phyloP scores from a whole-genome alignment of 1,284 basidiomycete species.

The Rhodotorula sp. region DNA sequence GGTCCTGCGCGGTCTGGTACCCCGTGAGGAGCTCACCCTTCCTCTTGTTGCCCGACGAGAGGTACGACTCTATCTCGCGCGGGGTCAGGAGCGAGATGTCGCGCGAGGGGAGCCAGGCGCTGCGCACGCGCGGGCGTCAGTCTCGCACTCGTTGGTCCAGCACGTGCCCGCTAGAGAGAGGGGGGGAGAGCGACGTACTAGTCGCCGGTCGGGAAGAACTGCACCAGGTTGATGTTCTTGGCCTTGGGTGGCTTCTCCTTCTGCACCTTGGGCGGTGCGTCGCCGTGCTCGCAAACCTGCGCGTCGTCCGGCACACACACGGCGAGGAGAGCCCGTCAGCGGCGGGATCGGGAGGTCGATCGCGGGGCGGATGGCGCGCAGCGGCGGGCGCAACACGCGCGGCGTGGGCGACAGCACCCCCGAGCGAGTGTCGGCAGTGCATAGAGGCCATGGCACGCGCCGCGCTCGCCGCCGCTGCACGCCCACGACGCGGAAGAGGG shows the following conservation, averaged over 20 bases:
- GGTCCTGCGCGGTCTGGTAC: conserved; percentile 81
- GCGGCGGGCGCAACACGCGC: neutral
- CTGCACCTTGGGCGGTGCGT: conserved; percentile 62
- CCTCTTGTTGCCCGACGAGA: conserved; percentile 64
- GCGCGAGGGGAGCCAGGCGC: conserved; percentile 80
- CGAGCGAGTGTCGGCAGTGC: too few species aligned
- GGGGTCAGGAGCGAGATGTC: conserved; percentile 77
- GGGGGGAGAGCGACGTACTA: conserved; percentile 64
- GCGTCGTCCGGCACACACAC: neutral
- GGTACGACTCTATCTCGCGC: conserved; percentile 81
- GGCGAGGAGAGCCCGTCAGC: neutral
- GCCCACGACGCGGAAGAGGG: neutral
- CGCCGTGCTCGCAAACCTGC: conserved; percentile 74
- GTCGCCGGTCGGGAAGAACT: conserved; percentile 88
- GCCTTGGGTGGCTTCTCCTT: conserved; percentile 69
- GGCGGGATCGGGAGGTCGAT: neutral
- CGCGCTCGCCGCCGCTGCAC: neutral
- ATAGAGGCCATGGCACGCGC: neutral
- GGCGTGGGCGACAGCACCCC: too few species aligned
- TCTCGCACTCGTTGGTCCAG: too few species aligned
- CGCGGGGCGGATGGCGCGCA: neutral
- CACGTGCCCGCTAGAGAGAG: too few species aligned
- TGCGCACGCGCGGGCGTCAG: too few species aligned
- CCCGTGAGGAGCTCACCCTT: conserved; percentile 78
- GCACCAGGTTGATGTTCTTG: conserved; percentile 71